These are phyloP conservation scores for Cephalotrichum gorgonifer DNA, from an alignment of 2,329 filamentous ascomycete genomes.

Conservation along the genomic window DNA sequence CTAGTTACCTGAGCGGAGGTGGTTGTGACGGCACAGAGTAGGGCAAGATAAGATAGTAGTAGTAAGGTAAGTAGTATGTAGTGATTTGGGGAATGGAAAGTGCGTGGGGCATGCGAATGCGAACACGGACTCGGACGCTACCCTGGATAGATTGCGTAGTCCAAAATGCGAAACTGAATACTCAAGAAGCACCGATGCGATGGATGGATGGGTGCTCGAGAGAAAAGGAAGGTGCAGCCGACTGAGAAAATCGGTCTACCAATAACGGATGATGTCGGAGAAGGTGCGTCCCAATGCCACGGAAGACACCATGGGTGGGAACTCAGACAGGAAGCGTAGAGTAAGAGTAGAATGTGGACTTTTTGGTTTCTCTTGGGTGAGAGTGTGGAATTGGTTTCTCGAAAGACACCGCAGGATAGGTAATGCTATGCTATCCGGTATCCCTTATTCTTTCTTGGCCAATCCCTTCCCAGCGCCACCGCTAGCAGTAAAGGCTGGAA, in stretches of 20 bases:
- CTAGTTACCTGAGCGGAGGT: too few relatives aligned
- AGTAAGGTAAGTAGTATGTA: too few relatives aligned
- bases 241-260: background rate
- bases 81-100: too few relatives aligned
- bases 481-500: background rate
- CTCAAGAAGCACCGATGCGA: too few relatives aligned
- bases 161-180: too few relatives aligned
- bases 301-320: background rate
- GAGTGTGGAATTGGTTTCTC: background rate
- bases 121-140: too few relatives aligned
- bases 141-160: too few relatives aligned
- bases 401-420: background rate
- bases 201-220: background rate
- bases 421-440: background rate
- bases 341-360: background rate
- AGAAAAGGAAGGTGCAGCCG: background rate
- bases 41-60: too few relatives aligned
- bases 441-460: too few relatives aligned
- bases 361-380: background rate
- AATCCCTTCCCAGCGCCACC: background rate
- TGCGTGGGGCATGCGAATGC: too few relatives aligned
- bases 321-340: constrained; percentile 1
- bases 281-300: background rate
- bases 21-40: too few relatives aligned
- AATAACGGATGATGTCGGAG: background rate